A percentile compares a stretch with the other conserved stretches of the same genome.
These are phyloP conservation scores for Geranomyces michiganensis DNA, from an alignment of 192 early-diverging fungal genomes.

Conservation along the genomic window DNA sequence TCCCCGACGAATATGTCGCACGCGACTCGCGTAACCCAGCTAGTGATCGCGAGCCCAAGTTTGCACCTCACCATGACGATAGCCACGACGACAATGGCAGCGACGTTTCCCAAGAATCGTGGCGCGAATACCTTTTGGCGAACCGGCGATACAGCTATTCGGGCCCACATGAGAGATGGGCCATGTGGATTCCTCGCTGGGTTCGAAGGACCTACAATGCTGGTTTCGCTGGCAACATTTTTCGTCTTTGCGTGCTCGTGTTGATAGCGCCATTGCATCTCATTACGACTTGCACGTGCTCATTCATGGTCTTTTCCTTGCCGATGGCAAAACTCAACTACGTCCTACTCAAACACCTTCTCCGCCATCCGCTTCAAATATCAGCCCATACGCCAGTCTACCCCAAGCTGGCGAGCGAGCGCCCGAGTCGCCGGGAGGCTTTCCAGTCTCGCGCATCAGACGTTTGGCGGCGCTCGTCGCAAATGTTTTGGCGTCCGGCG, in stretches of 20 bases:
- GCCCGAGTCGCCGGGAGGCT: constrained; percentile 16
- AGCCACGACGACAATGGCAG: background rate
- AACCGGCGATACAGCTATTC: constrained; percentile 26
- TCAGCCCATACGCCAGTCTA: constrained; percentile 50
- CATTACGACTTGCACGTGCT: constrained; percentile 75
- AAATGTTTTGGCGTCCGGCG: constrained; percentile 40
- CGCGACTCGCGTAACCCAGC: constrained; percentile 14
- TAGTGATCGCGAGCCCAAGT: constrained; percentile 13
- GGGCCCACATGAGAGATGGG: constrained; percentile 5
- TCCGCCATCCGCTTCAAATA: constrained; percentile 74
- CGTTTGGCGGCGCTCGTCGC: constrained; percentile 18
- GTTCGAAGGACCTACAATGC: constrained; percentile 22
- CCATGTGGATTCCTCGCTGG: constrained; percentile 29
- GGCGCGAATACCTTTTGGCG: constrained; percentile 19
- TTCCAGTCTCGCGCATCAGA: constrained; percentile 2
- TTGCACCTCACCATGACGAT: constrained; percentile 15
- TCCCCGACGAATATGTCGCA: constrained; percentile 47
- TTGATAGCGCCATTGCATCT: constrained; percentile 78
- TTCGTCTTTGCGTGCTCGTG: constrained; percentile 29
- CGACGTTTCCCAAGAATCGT: constrained; percentile 30
- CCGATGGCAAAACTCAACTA: constrained; percentile 95
- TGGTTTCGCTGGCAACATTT: constrained; percentile 46
- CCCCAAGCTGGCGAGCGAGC: background rate
- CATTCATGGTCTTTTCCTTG: constrained; percentile 83
- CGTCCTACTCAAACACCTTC: constrained; percentile 75